Evolutionary conservation across 768 basidiomycete genomes (phyloP), one percentile per base, ranked within the genome.

Genomic region (Boletus reticulatus): DNA sequence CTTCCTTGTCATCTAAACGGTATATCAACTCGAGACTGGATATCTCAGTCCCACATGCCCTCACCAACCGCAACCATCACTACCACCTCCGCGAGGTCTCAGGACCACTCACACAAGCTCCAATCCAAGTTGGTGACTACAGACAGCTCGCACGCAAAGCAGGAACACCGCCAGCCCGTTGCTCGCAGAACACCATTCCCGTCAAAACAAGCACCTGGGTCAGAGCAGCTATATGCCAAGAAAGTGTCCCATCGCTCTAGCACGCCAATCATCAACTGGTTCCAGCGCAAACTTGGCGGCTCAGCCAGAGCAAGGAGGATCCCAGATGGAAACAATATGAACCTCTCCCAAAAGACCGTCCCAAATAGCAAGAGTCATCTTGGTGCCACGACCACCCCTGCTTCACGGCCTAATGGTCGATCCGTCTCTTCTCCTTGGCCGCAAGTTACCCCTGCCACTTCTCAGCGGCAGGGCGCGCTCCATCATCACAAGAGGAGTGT

Each of bases 191-290:
- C 49, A 36, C 52, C 61, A 50, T 54, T 52, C 45, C 56, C 58
- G 43, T 56, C 56, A 46, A 68, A 60, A 56, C 67, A 61, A 55
- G 61, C 64, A 49, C 66, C 64, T 20, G 57, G 58, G 55, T 59
- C 65, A 65, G 62, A 67, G 34, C 80, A 80, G 58, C 45, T 64
- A 46, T 66, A 70, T 44, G 72, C 76, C 53, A 88, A 89, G 76
- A 89, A 87, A 68, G 67, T 82, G 8, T 73, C 85, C 52, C 81
- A 83, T 46, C 83, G 87, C 38, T 83, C 87, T 17, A 88, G 90
- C 70, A 89, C 91, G 67, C 92, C 92, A 10, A 87, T 94, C 62
- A 85, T 94, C 64, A 88, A 90, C 62, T 94, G 92, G 92, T 85
- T 94, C 57, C 91, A 93, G 65, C 84, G 89, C 60, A 94, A 94